Conservation (phyloP, 2,329 filamentous ascomycete genomes). For the Mollisiaceae sp. region DNA sequence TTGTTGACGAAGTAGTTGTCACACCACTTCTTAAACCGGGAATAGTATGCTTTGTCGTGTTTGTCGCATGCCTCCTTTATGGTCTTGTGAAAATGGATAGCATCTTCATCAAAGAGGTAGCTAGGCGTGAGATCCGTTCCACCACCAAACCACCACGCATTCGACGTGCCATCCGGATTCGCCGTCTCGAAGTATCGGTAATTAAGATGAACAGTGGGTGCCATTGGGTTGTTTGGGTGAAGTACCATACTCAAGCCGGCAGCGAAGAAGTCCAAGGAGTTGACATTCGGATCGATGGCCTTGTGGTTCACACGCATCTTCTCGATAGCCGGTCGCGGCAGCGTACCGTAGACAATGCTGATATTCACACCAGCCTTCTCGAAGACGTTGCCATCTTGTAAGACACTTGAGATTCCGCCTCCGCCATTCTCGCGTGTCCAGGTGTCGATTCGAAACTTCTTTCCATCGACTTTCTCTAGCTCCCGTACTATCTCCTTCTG, state of each 20-base stretch:
- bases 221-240: conserved; percentile 94
- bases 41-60: conserved; percentile 91
- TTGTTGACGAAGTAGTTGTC: conserved; percentile 97
- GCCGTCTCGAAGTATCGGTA: conserved; percentile 99
- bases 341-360: conserved; percentile 89
- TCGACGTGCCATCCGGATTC: conserved; percentile 77
- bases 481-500: conserved; percentile 86
- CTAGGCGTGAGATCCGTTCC: conserved; percentile 91
- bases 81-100: conserved; percentile 92
- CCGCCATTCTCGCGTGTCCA: conserved; percentile 90
- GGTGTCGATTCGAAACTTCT: conserved; percentile 79
- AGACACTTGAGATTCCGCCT: conserved; percentile 90
- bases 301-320: conserved; percentile 97
- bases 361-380: conserved; percentile 98
- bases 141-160: conserved; percentile 98
- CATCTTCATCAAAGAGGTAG: conserved; percentile 97
- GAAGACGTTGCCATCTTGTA: conserved; percentile 96
- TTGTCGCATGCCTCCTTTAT: conserved; percentile 93
- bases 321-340: conserved; percentile 84
- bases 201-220: conserved; percentile 96
- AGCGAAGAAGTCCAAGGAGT: conserved; percentile 92
- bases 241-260: conserved; percentile 91
- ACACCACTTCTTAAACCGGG: conserved; percentile 97
- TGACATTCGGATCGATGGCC: conserved; percentile 77
- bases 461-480: conserved; percentile 83